Conservation (phyloP, 495 filamentous ascomycete species). For the Clavariopsis aquatica region DNA sequence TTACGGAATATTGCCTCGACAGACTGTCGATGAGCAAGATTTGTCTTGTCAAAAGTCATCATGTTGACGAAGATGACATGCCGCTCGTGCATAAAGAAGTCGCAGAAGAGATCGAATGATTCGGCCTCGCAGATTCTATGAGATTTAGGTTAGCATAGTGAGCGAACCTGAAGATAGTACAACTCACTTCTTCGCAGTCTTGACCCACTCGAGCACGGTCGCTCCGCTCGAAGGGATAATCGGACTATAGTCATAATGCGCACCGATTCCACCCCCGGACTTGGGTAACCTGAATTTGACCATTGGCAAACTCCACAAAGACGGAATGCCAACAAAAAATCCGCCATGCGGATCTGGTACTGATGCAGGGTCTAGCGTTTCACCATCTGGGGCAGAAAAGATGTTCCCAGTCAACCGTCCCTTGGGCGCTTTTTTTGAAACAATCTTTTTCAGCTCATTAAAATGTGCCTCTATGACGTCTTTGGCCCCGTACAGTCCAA, state of each 20-base stretch:
- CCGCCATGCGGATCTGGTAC: conserved; percentile 32
- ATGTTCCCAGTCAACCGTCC: conserved; percentile 46
- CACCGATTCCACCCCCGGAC: conserved; percentile 28
- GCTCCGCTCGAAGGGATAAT: conserved; percentile 31
- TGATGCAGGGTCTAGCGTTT: conserved; percentile 45
- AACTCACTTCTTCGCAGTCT: conserved; percentile 28
- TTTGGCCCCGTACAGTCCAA: conserved; percentile 51
- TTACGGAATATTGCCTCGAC: conserved; percentile 29
- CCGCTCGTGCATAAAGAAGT: conserved; percentile 39
- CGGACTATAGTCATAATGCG: conserved; percentile 34
- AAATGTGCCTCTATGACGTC: conserved; percentile 51
- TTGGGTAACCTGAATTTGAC: conserved; percentile 32
- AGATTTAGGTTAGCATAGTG: background rate
- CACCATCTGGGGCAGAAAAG: conserved; percentile 46
- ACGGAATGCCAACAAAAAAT: conserved; percentile 32
- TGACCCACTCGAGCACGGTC: conserved; percentile 31
- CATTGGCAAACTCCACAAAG: conserved; percentile 33
- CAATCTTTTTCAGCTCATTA: conserved; percentile 48
- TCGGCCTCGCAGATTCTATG: conserved; percentile 29
- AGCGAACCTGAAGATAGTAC: background rate
- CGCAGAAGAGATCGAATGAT: conserved; percentile 36
- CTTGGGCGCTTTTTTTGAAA: conserved; percentile 43
- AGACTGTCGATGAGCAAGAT: conserved; percentile 13
- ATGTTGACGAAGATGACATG: conserved; percentile 39
- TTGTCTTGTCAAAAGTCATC: conserved; percentile 38